Conservation (phyloP, 352 stramenopile species). For the Phytophthora pistaciae region DNA sequence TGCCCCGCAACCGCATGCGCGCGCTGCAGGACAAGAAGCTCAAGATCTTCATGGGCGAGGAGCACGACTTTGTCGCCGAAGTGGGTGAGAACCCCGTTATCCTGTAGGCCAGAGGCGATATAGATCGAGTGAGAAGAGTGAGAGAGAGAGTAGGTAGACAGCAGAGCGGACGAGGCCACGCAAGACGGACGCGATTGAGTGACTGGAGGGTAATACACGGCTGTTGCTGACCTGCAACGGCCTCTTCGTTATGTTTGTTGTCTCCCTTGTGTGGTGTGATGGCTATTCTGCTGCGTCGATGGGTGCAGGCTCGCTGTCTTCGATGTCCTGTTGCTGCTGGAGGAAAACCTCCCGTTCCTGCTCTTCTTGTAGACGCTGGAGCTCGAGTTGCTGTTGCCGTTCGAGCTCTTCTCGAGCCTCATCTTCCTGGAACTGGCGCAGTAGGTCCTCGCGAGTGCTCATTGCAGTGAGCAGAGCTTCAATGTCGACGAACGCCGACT, state of each 20-base stretch:
- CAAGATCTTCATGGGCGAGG: constrained; percentile 95
- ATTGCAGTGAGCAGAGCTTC: constrained; percentile 45
- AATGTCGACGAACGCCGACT: constrained; percentile 46
- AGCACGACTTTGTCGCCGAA: constrained; percentile 93
- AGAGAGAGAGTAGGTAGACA: background rate
- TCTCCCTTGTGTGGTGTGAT: background rate
- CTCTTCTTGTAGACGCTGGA: constrained; percentile 5
- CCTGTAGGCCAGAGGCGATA: constrained; percentile 54
- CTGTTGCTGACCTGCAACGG: constrained; percentile 11
- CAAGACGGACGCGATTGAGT: background rate
- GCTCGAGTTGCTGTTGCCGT: constrained; percentile 13
- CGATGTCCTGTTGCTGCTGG: constrained; percentile 14
- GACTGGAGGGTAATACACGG: constrained; percentile 21
- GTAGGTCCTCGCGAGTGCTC: constrained; percentile 31
- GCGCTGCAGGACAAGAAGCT: constrained; percentile 96
- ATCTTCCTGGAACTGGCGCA: constrained; percentile 33
- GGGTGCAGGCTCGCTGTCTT: background rate
- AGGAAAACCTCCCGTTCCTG: constrained; percentile 4
- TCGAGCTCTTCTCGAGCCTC: constrained; percentile 28
- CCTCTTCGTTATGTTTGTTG: constrained; percentile 12
- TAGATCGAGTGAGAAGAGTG: constrained; percentile 26
- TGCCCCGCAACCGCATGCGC: constrained; percentile 97
- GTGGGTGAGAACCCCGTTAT: constrained; percentile 89
- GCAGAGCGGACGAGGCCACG: background rate
- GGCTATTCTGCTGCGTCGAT: constrained; percentile 8